These are phyloP conservation scores for Sporothrix variecibatus DNA, from an alignment of 2,329 filamentous ascomycete species.

Conservation along the genomic window DNA sequence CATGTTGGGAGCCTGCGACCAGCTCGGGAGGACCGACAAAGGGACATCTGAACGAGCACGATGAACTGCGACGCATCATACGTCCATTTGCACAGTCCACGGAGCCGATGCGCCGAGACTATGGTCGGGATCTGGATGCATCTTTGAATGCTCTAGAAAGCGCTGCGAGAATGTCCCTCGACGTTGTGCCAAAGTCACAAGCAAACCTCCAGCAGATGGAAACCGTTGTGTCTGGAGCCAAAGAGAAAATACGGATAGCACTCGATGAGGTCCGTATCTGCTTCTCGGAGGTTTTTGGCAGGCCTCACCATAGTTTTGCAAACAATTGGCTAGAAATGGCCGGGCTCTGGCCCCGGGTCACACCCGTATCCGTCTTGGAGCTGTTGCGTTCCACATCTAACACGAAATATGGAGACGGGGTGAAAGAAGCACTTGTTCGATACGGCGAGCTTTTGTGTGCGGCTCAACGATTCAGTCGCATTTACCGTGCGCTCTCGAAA, in stretches of 20 bases:
- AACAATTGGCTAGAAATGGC: slow-evolving; percentile 45
- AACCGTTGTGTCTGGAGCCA: neutral
- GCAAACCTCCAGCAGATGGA: neutral
- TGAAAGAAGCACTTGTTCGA: slow-evolving; percentile 45
- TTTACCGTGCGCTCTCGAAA: slow-evolving; percentile 39
- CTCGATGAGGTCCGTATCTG: neutral
- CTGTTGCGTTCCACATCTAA: slow-evolving; percentile 45
- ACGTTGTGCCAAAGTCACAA: neutral
- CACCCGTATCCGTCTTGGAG: slow-evolving; percentile 47
- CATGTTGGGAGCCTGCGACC: neutral
- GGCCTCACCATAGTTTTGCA: neutral
- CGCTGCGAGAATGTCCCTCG: too few species aligned
- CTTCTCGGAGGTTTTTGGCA: too few species aligned
- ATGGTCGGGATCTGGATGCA: slow-evolving; percentile 32
- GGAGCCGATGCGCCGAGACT: slow-evolving; percentile 24
- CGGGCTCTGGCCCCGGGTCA: slow-evolving; percentile 50
- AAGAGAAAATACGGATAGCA: neutral
- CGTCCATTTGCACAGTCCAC: slow-evolving; percentile 34
- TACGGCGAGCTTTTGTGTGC: slow-evolving; percentile 48
- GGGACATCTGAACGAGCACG: neutral
- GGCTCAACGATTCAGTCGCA: slow-evolving; percentile 48
- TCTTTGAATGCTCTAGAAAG: slow-evolving; percentile 30
- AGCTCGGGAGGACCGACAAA: too few species aligned
- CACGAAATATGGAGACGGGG: slow-evolving; percentile 37
- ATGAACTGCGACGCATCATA: slow-evolving; percentile 40